These are phyloP conservation scores for Fusarium staphyleae DNA, from an alignment of 2,329 filamentous ascomycete species.

Conservation along the genomic window DNA sequence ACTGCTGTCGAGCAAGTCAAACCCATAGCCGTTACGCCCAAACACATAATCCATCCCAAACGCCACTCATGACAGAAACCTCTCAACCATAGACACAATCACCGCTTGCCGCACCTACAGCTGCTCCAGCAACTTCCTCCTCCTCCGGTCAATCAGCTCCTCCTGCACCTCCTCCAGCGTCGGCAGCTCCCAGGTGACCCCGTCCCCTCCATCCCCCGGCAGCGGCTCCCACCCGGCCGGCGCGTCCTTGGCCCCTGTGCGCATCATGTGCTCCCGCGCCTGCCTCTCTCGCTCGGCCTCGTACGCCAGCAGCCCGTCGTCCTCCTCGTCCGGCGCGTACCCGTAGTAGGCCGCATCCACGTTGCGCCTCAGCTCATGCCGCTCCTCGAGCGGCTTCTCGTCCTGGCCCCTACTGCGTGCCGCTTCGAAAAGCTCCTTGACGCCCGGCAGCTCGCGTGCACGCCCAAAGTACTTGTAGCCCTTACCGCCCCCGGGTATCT, in stretches of 20 bases:
- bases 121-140: constrained; percentile 84
- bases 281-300: constrained; percentile 85
- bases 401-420: constrained; percentile 65
- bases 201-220: constrained; percentile 87
- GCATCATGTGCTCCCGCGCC: constrained; percentile 73
- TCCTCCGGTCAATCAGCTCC: constrained; percentile 86
- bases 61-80: constrained; percentile 5
- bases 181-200: constrained; percentile 81
- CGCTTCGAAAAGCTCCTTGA: constrained; percentile 94
- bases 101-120: constrained; percentile 61
- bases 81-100: no score
- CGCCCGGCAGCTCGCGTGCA: constrained; percentile 87
- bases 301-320: constrained; percentile 79
- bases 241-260: constrained; percentile 60
- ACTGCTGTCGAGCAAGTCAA: no score
- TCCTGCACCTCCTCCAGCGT: constrained; percentile 92
- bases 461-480: constrained; percentile 95
- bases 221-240: constrained; percentile 82
- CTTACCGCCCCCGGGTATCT: constrained; percentile 78
- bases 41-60: constrained; percentile 24
- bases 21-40: constrained; percentile 15
- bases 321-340: constrained; percentile 91
- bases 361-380: constrained; percentile 73
- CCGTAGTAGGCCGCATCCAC: constrained; percentile 97
- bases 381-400: constrained; percentile 70